phyloP scores from a whole-genome alignment of 345 rosid species.

The Pelargonium nanum region DNA sequence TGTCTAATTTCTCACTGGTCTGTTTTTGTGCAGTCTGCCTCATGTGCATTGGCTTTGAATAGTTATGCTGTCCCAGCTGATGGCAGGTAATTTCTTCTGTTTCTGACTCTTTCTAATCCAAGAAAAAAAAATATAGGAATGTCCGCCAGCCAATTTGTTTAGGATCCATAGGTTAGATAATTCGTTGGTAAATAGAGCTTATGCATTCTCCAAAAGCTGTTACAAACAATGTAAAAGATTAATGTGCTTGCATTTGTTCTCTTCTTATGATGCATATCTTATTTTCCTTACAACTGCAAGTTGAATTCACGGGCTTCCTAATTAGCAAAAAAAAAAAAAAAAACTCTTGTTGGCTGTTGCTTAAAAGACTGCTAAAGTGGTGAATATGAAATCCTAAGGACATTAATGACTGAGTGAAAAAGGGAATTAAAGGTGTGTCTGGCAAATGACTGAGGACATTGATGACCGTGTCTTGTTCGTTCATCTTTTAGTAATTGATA shows the following conservation, averaged over 20 bases:
- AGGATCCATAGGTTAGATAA: background rate
- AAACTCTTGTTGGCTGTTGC: too few species aligned
- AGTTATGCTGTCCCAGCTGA: constrained; percentile 65
- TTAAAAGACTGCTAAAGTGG: background rate
- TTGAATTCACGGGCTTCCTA: background rate
- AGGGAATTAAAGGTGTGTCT: too few species aligned
- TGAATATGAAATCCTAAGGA: background rate
- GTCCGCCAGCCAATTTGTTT: background rate
- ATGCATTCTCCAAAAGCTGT: background rate
- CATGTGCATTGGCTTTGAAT: constrained; percentile 81
- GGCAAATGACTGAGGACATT: background rate
- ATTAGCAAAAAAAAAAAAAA: background rate
- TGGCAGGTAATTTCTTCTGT: constrained; percentile 44
- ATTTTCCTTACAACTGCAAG: too few species aligned
- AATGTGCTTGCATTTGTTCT: background rate
- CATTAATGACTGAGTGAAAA: background rate
- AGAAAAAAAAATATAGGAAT: background rate
- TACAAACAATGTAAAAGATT: background rate
- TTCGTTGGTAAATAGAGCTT: background rate
- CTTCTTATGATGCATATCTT: too few species aligned
- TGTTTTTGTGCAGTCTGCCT: constrained; percentile 66
- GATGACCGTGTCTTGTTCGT: too few species aligned
- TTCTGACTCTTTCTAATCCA: background rate
- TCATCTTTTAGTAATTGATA: background rate
- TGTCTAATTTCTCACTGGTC: constrained; percentile 7